Evolutionary conservation across 2,329 filamentous ascomycete genomes (phyloP).

Genomic region (Diplodia mutila): DNA sequence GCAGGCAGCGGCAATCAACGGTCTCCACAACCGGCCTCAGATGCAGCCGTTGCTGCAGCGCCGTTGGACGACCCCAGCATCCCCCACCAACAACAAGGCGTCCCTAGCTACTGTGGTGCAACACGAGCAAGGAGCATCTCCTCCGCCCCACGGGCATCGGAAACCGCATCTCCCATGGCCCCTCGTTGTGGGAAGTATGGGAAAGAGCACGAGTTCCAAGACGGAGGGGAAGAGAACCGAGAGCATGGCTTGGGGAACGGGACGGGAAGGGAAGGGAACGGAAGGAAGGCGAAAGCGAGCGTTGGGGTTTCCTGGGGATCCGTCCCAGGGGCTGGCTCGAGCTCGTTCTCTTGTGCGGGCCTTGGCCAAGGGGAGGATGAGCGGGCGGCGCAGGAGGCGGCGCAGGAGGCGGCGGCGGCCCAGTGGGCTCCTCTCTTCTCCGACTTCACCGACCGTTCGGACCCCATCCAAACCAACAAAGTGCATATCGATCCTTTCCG

Average conservation of each 20-base stretch:
- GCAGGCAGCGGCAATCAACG: neutral
- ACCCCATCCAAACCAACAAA: neutral
- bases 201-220: neutral
- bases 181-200: neutral
- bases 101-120: neutral
- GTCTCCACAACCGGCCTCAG: neutral
- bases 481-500: neutral
- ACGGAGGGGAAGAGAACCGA: neutral
- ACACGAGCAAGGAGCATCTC: neutral
- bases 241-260: slow-evolving; percentile 8
- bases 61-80: neutral
- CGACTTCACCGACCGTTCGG: slow-evolving; percentile 1
- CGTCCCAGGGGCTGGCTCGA: slow-evolving; percentile 2
- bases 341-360: neutral
- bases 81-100: neutral
- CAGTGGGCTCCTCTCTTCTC: neutral
- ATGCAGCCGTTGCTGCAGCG: neutral
- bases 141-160: neutral
- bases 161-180: neutral
- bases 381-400: neutral
- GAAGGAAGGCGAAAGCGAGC: neutral
- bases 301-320: neutral
- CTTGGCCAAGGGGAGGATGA: neutral
- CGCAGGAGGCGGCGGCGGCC: too few species aligned
- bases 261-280: too few species aligned